Conservation (phyloP, 192 early-diverging fungal species). For the Coemansia furcata region DNA sequence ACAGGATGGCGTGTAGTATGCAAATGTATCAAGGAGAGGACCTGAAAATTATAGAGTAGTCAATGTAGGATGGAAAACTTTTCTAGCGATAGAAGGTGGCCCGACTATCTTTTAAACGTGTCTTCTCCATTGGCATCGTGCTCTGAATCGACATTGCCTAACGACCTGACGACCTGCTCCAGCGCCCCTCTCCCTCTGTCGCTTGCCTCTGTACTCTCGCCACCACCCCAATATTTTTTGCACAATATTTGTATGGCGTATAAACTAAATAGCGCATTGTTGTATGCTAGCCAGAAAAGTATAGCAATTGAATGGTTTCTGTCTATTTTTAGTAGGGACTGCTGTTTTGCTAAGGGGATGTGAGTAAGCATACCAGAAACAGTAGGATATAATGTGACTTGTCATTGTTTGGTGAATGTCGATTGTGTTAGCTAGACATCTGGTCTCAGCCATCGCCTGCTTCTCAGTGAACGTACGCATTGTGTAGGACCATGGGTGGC, state of each 20-base stretch:
- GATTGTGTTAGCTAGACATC: neutral
- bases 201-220: neutral
- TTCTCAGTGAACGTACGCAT: neutral
- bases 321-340: neutral
- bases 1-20: neutral
- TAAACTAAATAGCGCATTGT: neutral
- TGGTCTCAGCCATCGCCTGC: neutral
- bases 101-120: neutral
- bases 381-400: neutral
- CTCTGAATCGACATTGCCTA: neutral
- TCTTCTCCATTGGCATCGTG: neutral
- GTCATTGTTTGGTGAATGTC: neutral
- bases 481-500: neutral
- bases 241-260: neutral
- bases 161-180: neutral
- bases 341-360: neutral
- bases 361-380: neutral
- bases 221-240: neutral
- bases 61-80: neutral
- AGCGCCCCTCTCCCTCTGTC: neutral
- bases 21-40: neutral
- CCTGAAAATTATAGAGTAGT: neutral
- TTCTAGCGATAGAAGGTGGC: neutral
- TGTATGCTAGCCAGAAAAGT: neutral
- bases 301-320: neutral